Conservation (phyloP, 139 green algal genomes). For the Closterium sp. region DNA sequence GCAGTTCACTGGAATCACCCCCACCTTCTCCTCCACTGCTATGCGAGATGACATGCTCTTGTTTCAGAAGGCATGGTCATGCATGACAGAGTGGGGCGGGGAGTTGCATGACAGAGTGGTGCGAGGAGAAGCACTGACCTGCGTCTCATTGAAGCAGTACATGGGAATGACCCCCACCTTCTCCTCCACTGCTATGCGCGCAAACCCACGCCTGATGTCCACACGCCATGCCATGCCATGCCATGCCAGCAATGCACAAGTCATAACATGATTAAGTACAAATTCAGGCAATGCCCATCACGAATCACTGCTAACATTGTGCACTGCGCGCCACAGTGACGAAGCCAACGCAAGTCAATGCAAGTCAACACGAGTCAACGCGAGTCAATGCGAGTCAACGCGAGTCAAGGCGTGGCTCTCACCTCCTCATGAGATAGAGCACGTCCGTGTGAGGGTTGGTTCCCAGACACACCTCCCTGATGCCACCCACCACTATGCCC, state of each 20-base stretch:
- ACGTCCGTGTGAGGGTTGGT: constrained; percentile 29
- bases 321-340: neutral
- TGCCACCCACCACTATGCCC: constrained; percentile 38
- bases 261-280: neutral
- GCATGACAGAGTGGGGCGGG: too few species aligned
- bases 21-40: constrained; percentile 41
- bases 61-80: too few species aligned
- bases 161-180: constrained; percentile 42
- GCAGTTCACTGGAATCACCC: constrained; percentile 43
- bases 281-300: neutral
- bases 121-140: constrained; percentile 13
- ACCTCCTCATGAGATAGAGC: constrained; percentile 48
- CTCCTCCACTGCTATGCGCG: constrained; percentile 50
- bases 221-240: neutral
- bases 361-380: too few species aligned
- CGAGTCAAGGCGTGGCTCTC: neutral
- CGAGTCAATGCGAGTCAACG: neutral
- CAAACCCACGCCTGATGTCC: constrained; percentile 36
- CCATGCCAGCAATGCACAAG: neutral
- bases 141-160: constrained; percentile 53
- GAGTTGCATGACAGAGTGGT: too few species aligned
- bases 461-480: constrained; percentile 49
- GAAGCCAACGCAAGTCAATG: neutral
- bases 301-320: too few species aligned
- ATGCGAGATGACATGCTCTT: constrained; percentile 31